Evolutionary conservation across 441 rosid species (phyloP), one percentile per base, ranked within the genome.

Genomic region (Pelargonium myrrhifolium): DNA sequence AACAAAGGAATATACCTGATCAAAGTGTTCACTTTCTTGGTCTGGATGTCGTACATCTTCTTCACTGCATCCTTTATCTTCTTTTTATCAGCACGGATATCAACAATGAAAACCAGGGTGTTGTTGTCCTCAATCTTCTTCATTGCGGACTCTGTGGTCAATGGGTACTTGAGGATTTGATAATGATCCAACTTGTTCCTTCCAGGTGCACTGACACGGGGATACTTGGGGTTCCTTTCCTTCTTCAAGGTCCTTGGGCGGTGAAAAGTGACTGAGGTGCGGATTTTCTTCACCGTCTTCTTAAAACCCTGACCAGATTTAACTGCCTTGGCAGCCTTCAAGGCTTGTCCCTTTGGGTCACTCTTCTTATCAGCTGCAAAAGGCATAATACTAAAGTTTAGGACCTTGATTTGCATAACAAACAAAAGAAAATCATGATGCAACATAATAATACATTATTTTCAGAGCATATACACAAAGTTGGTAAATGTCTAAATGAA

Each of bases 51-150:
- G 9, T 92, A 88, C 98, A 94, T 94, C 80, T 89, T 94, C 86
- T 86, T 88, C 39, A 92, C 98, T 10, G 97, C 97, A 75, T 79
- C 94, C 77, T 89, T 89, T 11, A 94, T 94, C 84, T 89, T 89
- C 78, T 92, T 92, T 78, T 94, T 92, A 71, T 82, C 86, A 6
- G 88, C 88, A 65, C 84, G 82, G 8, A 82, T 79, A 73, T 84
- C 88, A 22, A 94, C 99, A 53, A 94, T 89, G 79, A 94, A 94
- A 3, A 92, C 98, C 76, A 92, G 80, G 15, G 99, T 94, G 82
- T 88, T 92, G 88, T 89, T 92, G 60, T 94, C 98, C 62, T 94
- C 98, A 65, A 92, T 94, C 81, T 89, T 91, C 76, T 89, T 89
- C 96, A 92, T 92, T 0, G 97, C 96, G 6, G 89, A 85, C 69